These are phyloP conservation scores for Aureobasidium namibiae DNA, from an alignment of 2,329 filamentous ascomycete species.

Conservation along the genomic window DNA sequence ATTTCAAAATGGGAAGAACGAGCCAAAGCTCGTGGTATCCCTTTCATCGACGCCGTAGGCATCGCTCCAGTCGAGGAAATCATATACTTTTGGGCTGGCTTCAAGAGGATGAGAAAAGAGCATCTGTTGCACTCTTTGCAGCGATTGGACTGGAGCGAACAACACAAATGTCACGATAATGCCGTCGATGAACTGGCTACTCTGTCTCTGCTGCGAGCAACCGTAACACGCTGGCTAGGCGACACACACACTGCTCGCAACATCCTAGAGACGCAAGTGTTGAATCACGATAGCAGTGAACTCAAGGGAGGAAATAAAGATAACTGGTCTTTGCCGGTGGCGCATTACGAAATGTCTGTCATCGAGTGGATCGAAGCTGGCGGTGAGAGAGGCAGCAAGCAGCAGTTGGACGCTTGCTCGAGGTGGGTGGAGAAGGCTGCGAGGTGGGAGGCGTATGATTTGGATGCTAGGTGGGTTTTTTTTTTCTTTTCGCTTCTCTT, in stretches of 20 bases:
- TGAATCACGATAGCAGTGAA: slow-evolving; percentile 47
- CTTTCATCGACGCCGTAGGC: slow-evolving; percentile 72
- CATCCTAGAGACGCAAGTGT: slow-evolving; percentile 53
- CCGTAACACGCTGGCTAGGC: slow-evolving; percentile 57
- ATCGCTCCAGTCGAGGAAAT: slow-evolving; percentile 80
- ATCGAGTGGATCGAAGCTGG: slow-evolving; percentile 64
- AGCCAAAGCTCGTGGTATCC: slow-evolving; percentile 56
- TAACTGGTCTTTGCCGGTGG: slow-evolving; percentile 64
- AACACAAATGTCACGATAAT: slow-evolving; percentile 50
- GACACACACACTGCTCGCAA: slow-evolving; percentile 51
- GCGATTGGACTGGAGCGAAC: slow-evolving; percentile 39
- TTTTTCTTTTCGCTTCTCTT: neutral
- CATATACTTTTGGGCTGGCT: slow-evolving; percentile 88
- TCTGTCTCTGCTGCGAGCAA: slow-evolving; percentile 56
- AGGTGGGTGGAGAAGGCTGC: slow-evolving; percentile 58
- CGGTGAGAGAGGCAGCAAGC: slow-evolving; percentile 28
- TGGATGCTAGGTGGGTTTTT: slow-evolving; percentile 54
- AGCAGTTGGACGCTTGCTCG: slow-evolving; percentile 54
- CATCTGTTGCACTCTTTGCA: slow-evolving; percentile 53
- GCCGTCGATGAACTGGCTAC: slow-evolving; percentile 55
- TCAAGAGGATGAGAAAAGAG: slow-evolving; percentile 63
- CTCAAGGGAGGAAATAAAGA: slow-evolving; percentile 57
- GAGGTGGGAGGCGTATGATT: slow-evolving; percentile 61
- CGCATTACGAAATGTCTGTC: slow-evolving; percentile 79
- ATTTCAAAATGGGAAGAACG: slow-evolving; percentile 80